Conservation (phyloP, 352 stramenopile species). For the Globisporangium carolinianum region DNA sequence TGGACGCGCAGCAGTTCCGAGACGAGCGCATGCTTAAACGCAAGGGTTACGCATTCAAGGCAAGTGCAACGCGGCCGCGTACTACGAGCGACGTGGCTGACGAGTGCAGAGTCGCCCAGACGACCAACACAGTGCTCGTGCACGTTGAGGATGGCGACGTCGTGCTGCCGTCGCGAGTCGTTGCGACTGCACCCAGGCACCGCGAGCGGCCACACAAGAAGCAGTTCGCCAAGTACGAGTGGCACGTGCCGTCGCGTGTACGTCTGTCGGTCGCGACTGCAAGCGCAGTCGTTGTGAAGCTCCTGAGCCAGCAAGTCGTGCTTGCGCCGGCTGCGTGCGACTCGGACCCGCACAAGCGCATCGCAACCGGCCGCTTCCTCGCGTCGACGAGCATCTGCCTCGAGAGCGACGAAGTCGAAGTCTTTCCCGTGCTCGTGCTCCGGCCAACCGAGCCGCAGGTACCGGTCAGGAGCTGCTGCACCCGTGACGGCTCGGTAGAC, state of each 20-base stretch:
- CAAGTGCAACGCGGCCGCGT: neutral
- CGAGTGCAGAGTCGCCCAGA: neutral
- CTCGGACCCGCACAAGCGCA: conserved; percentile 11
- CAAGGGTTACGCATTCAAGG: neutral
- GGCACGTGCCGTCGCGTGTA: conserved; percentile 10
- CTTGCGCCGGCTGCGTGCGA: conserved; percentile 23
- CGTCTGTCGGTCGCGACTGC: neutral
- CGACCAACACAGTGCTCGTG: conserved; percentile 20
- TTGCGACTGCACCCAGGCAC: conserved; percentile 19
- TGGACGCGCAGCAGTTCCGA: conserved; percentile 37
- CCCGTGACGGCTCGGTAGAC: neutral
- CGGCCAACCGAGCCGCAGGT: conserved; percentile 27
- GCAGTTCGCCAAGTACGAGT: conserved; percentile 15
- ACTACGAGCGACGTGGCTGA: neutral
- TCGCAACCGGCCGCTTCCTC: conserved; percentile 33
- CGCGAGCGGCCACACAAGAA: conserved; percentile 18
- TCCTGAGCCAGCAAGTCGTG: conserved; percentile 33
- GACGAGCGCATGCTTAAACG: neutral
- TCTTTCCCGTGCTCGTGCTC: conserved; percentile 56
- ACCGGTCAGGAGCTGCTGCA: neutral
- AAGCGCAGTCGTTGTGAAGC: conserved; percentile 13
- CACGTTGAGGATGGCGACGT: conserved; percentile 24
- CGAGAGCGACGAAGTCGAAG: conserved; percentile 52
- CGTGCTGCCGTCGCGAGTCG: conserved; percentile 30
- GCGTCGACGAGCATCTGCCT: conserved; percentile 41